Evolutionary conservation across 225 moss, liverwort and hornwort species (phyloP), one percentile per base, ranked within the genome.

Genomic region (Pseudoscleropodium purum): DNA sequence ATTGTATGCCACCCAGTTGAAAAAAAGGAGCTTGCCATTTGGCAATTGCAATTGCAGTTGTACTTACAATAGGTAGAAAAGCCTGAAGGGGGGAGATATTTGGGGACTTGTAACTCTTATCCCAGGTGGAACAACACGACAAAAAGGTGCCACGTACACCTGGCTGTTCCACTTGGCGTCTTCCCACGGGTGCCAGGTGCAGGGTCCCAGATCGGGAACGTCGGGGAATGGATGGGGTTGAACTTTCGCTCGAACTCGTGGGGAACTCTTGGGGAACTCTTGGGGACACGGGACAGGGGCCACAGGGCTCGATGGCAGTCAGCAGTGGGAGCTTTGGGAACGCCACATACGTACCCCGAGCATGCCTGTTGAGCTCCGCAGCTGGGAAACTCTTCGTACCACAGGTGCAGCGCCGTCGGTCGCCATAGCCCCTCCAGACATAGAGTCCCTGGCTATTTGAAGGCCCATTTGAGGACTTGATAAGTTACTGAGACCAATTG

Each of bases 381-480:
- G 83, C 82, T 64, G 79, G 84, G 84, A 90, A 92, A 83, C 92
- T 88, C 89, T 79, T 93, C 92, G 92, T 91, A 93, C 92, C 87
- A 84, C 81, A 76, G 78, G 85, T 17, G 87, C 87, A 13, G 90
- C 85, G 89, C 56, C 68, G 86, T 89, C 88, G 80, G 86, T 89
- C 88, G 80, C 59, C 84, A 76, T 63, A 47, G 83, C 88, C n/a
- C n/a, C 65, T 79, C 70, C 41, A 81, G 70, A 51, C 30, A 9
- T 61, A 59, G 78, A 59, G 57, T 23, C 59, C 59, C 52, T 15
- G 4, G 30, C 59, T 51, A 84, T 51, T 89, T 49, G n/a, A 43
- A 31, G 60, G 84, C 21, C 18, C 29, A 23, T 54, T 37, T 34
- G 39, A 56, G 41, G 81, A 39, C 25, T 2, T 4, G 8, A 47